Evolutionary conservation across 192 early-diverging fungal species (phyloP).

Genomic region (Entomortierella parvispora): DNA sequence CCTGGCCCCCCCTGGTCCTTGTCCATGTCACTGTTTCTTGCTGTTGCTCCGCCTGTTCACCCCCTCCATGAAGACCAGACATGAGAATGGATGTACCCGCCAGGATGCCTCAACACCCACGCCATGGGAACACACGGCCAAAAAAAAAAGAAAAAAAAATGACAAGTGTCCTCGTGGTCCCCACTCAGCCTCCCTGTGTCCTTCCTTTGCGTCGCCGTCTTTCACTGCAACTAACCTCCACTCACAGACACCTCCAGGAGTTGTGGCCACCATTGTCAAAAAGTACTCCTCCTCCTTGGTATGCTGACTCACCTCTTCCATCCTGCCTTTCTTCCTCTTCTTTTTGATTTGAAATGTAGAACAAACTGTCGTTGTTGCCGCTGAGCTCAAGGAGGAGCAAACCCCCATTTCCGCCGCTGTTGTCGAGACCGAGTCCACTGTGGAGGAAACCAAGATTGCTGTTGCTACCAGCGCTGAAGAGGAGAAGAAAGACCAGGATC

Average conservation of each 20-base stretch:
- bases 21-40: too few relatives aligned
- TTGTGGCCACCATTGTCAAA: too few relatives aligned
- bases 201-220: neutral
- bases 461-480: neutral
- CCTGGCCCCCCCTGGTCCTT: too few relatives aligned
- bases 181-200: neutral
- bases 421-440: slow-evolving; percentile 6
- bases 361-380: slow-evolving; percentile 16
- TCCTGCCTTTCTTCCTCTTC: neutral
- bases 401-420: neutral
- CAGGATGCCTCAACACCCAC: too few relatives aligned
- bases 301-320: neutral
- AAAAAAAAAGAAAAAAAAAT: neutral
- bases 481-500: slow-evolving; percentile 8
- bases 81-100: too few relatives aligned
- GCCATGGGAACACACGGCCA: too few relatives aligned
- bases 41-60: too few relatives aligned
- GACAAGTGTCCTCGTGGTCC: neutral
- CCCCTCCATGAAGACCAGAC: too few relatives aligned
- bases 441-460: slow-evolving; percentile 7
- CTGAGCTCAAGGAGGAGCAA: slow-evolving; percentile 18
- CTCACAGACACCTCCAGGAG: too few relatives aligned
- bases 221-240: neutral
- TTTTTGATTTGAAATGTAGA: slow-evolving; percentile 14
- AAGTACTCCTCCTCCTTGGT: too few relatives aligned